Evolutionary conservation across 305 asterid species (phyloP), one percentile per base, ranked within the genome.

Genomic region (Vinca major): DNA sequence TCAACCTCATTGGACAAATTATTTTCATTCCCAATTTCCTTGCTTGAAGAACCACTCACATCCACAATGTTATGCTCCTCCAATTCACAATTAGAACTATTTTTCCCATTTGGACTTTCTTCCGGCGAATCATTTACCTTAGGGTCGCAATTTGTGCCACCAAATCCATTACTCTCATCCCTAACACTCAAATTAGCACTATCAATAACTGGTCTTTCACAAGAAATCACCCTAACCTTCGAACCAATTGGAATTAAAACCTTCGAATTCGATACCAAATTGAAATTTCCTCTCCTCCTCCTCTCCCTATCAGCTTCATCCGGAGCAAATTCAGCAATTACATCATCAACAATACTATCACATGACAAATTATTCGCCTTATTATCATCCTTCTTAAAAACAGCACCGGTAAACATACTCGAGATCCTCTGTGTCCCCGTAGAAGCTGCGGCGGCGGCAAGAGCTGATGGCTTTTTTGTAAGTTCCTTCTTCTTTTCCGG

Each of bases 381-480:
- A 76, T 68, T 86, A 78, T 77, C 88, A 45, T 80, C 80, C 49
- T 86, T 91, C 84, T 87, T 91, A 70, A 91, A 89, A 26, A 88
- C 91, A 13, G 96, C 82, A 20, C 96, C 86, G 36, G 96, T 88
- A 58, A 91, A 89, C 90, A 94, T 71, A 71, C 66, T 89, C 33
- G 96, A 89, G 64, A 94, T 85, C 71, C 88, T 82, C 69, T 91
- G 97, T 83, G 85, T 89, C 72, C 97, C 97, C 96, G 84, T 88
- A 79, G 90, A 71, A 17, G 97, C 91, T 0, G 98, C 95, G 1
- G 98, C 97, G 33, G 92, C 77, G 47, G 91, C 75, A 69, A 90
- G 72, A 51, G 88, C 87, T 57, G 96, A 84, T 41, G 90, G 88
- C 67, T 79, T 85, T 72, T 87, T 93, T 33, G 66, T 73, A 58